phyloP scores from a whole-genome alignment of 2,329 filamentous ascomycete species.

The Colletotrichum tropicicola region DNA sequence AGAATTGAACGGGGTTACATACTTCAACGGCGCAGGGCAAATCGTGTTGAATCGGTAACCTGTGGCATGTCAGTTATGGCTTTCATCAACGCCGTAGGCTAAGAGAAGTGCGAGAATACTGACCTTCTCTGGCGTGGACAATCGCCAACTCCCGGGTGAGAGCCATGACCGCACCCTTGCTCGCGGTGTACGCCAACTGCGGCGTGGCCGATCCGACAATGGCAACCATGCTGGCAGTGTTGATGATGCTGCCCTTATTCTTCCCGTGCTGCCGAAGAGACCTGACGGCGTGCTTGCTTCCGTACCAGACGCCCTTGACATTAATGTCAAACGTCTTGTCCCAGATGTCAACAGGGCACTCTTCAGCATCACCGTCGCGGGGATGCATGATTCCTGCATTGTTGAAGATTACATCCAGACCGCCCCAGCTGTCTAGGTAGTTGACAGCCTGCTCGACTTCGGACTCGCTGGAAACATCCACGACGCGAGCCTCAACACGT shows the following conservation, averaged over 20 bases:
- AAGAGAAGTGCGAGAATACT: too few species aligned
- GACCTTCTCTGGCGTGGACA: conserved; percentile 88
- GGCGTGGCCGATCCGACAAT: conserved; percentile 88
- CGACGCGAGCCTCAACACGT: too few species aligned
- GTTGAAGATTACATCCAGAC: conserved; percentile 94
- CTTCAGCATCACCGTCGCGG: conserved; percentile 79
- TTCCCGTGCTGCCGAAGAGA: conserved; percentile 88
- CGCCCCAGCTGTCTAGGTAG: conserved; percentile 83
- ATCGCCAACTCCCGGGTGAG: conserved; percentile 91
- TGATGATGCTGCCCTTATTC: conserved; percentile 84
- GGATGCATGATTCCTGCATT: conserved; percentile 98
- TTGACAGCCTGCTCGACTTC: conserved; percentile 81
- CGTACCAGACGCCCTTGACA: conserved; percentile 99
- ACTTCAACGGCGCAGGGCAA: conserved; percentile 90
- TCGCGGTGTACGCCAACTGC: conserved; percentile 91
- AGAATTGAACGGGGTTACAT: too few species aligned
- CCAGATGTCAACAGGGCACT: conserved; percentile 92
- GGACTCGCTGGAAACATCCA: conserved; percentile 82
- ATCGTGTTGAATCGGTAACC: conserved; percentile 90
- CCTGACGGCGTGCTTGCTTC: too few species aligned
- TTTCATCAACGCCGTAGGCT: too few species aligned
- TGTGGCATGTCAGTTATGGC: too few species aligned
- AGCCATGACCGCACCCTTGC: conserved; percentile 91
- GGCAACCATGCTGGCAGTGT: conserved; percentile 90
- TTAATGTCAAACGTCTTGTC: conserved; percentile 93